phyloP scores from a whole-genome alignment of 2,329 filamentous ascomycete genomes.

The Scorias spongiosa region DNA sequence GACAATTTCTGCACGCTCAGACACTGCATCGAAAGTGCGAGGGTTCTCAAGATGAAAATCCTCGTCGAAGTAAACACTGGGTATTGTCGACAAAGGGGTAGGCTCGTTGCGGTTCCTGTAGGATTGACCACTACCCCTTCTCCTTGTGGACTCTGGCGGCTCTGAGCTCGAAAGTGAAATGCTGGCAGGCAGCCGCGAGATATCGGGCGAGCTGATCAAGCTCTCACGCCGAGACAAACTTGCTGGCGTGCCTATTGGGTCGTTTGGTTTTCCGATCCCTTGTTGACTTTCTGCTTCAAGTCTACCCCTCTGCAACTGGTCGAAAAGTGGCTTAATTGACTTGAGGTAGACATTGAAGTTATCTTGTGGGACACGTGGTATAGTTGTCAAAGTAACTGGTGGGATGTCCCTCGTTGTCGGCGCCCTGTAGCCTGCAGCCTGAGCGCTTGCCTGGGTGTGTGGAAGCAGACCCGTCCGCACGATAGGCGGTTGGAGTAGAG shows the following conservation, averaged over 20 bases:
- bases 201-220: conserved; percentile 18
- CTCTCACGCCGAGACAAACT: conserved; percentile 15
- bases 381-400: conserved; percentile 79
- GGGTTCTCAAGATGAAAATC: conserved; percentile 93
- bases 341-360: conserved; percentile 74
- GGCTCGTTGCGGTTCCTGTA: conserved; percentile 54
- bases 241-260: conserved; percentile 33
- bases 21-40: conserved; percentile 89
- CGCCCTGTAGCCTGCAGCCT: conserved; percentile 54
- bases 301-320: conserved; percentile 73
- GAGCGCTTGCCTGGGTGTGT: conserved; percentile 53
- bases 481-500: conserved; percentile 79
- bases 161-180: conserved; percentile 30
- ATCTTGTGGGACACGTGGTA: conserved; percentile 61
- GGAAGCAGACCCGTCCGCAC: conserved; percentile 75
- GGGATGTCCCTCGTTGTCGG: conserved; percentile 84
- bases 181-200: conserved; percentile 27
- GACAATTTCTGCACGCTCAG: conserved; percentile 93
- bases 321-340: conserved; percentile 76
- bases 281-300: conserved; percentile 50
- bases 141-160: conserved; percentile 24
- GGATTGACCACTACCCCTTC: conserved; percentile 34
- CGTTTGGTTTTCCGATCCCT: conserved; percentile 26
- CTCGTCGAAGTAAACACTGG: conserved; percentile 84
- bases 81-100: conserved; percentile 82